A percentile compares a stretch with the other conserved stretches of the same genome.
phyloP scores from a whole-genome alignment of 441 rosid species.

The Rhodomyrtus psidioides region DNA sequence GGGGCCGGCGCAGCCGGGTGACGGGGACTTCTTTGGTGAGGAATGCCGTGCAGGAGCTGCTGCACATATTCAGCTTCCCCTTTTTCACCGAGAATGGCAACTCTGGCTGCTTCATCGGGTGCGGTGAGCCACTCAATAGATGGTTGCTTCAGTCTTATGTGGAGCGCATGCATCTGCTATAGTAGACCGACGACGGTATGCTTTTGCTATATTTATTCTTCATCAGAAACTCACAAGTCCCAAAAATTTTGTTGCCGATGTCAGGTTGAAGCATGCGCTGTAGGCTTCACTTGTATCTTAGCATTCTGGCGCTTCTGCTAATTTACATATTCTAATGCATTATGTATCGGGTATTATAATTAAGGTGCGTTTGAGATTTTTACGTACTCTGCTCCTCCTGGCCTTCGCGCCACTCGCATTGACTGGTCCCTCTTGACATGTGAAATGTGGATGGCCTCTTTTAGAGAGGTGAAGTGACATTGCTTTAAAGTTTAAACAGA shows the following conservation, averaged over 20 bases:
- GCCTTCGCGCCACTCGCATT: not conserved
- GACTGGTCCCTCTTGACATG: not conserved
- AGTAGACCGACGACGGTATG: not conserved
- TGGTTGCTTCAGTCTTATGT: slow-evolving; percentile 77
- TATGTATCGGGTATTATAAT: not conserved
- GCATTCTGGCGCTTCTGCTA: not conserved
- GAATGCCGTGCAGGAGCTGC: slow-evolving; percentile 72
- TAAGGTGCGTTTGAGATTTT: not conserved
- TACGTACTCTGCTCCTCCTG: not conserved
- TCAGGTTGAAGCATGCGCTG: not conserved
- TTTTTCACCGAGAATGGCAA: slow-evolving; percentile 74
- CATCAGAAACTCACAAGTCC: not conserved
- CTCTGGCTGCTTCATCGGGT: slow-evolving; percentile 85
- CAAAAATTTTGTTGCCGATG: not conserved
- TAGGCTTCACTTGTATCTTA: not conserved
- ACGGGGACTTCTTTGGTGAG: slow-evolving; percentile 79
- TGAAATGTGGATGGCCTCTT: not conserved
- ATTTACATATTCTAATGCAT: not conserved
- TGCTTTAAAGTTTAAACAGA: not conserved
- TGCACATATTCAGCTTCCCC: slow-evolving; percentile 68
- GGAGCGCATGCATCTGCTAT: slow-evolving; percentile 88
- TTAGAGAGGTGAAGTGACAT: not conserved
- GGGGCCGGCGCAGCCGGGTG: slow-evolving; percentile 90
- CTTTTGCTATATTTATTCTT: not conserved
- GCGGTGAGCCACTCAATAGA: slow-evolving; percentile 61